Percentiles rank a stretch among this genome's conserved stretches.
Conservation (phyloP, 805 yeast species). For the Lachancea waltii region DNA sequence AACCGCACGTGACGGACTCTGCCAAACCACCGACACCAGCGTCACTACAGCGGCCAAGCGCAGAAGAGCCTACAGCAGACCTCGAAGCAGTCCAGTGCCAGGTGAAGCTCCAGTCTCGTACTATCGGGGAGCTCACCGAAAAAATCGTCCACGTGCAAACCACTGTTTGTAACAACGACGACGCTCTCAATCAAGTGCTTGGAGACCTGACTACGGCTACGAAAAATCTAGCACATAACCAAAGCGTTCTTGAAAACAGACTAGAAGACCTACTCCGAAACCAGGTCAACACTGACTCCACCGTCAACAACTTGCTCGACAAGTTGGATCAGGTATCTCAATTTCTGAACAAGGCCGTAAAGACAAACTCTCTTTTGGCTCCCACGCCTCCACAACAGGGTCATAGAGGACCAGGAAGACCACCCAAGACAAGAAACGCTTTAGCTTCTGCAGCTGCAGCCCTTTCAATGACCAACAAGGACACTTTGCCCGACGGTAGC, state of each 20-base stretch:
- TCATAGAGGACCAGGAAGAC: conserved; percentile 32
- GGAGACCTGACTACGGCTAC: conserved; percentile 24
- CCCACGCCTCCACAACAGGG: conserved; percentile 8
- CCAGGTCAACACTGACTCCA: conserved; percentile 32
- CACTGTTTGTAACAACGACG: conserved; percentile 9
- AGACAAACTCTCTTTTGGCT: conserved; percentile 3
- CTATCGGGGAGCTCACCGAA: conserved; percentile 7
- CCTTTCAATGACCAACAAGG: conserved; percentile 13
- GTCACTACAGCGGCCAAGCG: background rate
- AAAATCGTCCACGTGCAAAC: conserved; percentile 9
- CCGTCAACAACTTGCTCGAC: conserved; percentile 22
- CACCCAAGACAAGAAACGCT: conserved; percentile 13
- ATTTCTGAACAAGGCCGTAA: conserved; percentile 9
- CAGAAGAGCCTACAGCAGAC: no score
- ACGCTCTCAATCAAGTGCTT: conserved; percentile 11
- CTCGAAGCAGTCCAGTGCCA: conserved; percentile 1
- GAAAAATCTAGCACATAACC: conserved; percentile 29
- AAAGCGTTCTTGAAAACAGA: conserved; percentile 31
- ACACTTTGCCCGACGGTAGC: conserved; percentile 25
- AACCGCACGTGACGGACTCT: no score
- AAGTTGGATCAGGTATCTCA: conserved; percentile 7
- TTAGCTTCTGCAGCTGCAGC: conserved; percentile 5
- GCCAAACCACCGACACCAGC: no score
- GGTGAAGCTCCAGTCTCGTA: conserved; percentile 6
- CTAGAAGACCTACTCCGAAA: conserved; percentile 32